Percentiles rank a stretch among this genome's conserved stretches.
Conservation (phyloP, 495 filamentous ascomycete genomes). For the Neurospora sp. region DNA sequence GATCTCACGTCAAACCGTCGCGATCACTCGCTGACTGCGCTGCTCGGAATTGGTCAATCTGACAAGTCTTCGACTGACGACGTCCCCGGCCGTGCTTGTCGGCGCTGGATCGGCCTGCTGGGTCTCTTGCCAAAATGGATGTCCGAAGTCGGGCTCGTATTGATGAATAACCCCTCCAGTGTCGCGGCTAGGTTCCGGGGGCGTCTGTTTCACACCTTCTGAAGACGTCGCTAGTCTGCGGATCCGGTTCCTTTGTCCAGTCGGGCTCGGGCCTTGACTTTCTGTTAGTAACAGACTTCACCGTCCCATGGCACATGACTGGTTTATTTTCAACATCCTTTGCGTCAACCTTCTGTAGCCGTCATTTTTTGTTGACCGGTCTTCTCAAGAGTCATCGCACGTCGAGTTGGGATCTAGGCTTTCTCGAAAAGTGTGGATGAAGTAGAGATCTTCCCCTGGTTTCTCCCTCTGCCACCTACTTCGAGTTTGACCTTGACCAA, state of each 20-base stretch:
- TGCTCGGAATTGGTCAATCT: background rate
- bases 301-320: slow-evolving; percentile 18
- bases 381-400: background rate
- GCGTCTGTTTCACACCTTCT: background rate
- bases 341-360: background rate
- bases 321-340: background rate
- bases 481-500: background rate
- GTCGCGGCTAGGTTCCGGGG: background rate
- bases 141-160: slow-evolving; percentile 19
- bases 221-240: slow-evolving; percentile 6
- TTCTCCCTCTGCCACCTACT: background rate
- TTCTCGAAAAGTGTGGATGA: background rate
- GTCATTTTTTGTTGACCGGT: background rate
- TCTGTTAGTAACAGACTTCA: slow-evolving; percentile 21
- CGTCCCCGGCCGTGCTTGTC: background rate
- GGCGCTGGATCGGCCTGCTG: background rate
- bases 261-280: slow-evolving; percentile 20
- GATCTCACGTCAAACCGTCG: background rate
- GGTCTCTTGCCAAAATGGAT: background rate
- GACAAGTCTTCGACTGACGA: background rate
- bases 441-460: background rate
- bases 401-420: background rate
- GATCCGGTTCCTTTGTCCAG: slow-evolving; percentile 14
- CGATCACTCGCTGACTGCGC: background rate
- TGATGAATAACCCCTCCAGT: background rate